A percentile compares a stretch with the other conserved stretches of the same genome.
phyloP scores from a whole-genome alignment of 2,329 filamentous ascomycete genomes.

The Dothiorella sarmentorum region DNA sequence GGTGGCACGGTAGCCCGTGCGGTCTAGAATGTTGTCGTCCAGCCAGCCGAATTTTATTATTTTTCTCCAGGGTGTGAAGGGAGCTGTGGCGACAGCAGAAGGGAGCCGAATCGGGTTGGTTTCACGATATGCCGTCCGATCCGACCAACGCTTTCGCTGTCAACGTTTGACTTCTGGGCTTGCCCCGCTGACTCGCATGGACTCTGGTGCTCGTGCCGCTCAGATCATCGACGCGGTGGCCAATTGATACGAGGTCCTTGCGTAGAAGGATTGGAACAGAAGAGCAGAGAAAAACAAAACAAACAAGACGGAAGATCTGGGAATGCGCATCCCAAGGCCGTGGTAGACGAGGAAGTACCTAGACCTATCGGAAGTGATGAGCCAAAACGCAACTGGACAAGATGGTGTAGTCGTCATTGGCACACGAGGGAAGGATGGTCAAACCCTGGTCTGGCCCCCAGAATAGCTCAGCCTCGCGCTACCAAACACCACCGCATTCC shows the following conservation, averaged over 20 bases:
- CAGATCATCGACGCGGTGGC: background rate
- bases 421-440: background rate
- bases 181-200: conserved; percentile 5
- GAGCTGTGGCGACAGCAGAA: background rate
- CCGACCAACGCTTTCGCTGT: background rate
- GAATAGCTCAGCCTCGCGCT: conserved; percentile 10
- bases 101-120: background rate
- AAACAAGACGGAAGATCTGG: no score
- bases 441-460: background rate
- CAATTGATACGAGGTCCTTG: no score
- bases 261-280: background rate
- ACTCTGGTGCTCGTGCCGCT: background rate
- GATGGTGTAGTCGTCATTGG: no score
- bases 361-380: no score
- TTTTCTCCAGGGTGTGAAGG: background rate
- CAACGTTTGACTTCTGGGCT: background rate
- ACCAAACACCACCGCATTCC: background rate
- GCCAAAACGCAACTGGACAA: no score
- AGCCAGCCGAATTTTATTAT: no score
- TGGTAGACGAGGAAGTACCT: no score
- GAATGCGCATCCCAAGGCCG: no score
- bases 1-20: no score
- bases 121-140: conserved; percentile 4
- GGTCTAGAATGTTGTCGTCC: no score
- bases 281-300: background rate